Evolutionary conservation across 2,329 filamentous ascomycete genomes (phyloP), one percentile per base, ranked within the genome.

Genomic region (Exophiala phaeomuriformis): DNA sequence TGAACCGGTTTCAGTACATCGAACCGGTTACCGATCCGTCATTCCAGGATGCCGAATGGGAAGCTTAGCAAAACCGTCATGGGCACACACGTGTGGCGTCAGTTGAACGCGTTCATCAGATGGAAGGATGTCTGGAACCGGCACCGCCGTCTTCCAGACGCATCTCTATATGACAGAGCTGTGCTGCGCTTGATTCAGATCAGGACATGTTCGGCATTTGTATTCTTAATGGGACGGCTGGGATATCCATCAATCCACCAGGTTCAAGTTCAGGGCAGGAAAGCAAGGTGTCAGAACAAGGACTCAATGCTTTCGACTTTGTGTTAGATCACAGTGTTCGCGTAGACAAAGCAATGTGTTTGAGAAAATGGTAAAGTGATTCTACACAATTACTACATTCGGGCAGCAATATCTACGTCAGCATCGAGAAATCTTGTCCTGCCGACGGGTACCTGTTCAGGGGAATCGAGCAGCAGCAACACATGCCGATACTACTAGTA

Each of bases 1-100:
- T 19, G 19, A 63, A 63, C 37, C 57, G 61, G 36, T 63, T 63
- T 27, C 59, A 55, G 30, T 57, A 55, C 9, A 58, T 61, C 19
- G 50, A 58, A 46, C 45, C 48, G 8, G 10, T 47, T 8, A 40
- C 42, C 30, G 44, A 52, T 8, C 41, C 56, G 28, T 31, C 47
- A 27, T 55, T 62, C 33, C 52, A 57, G 31, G 60, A 61, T 36
- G 60, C 56, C 29, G 60, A 60, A 30, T 64, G 62, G 62, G 56
- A 62, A 44, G 52, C 52, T 39, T 55, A 35, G 51, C 5, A 19
- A 33, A 27, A 31, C 12, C n/a, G 4, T 8, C 39, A 9, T 6
- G 28, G 4, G 12, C 6, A 27, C 5, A 28, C 10, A 9, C 4
- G 4, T 39, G 12, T 5, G 39, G 12, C 10, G 39, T 10, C 27